phyloP scores from a whole-genome alignment of 2,329 filamentous ascomycete species.

The Epichloe scottii region DNA sequence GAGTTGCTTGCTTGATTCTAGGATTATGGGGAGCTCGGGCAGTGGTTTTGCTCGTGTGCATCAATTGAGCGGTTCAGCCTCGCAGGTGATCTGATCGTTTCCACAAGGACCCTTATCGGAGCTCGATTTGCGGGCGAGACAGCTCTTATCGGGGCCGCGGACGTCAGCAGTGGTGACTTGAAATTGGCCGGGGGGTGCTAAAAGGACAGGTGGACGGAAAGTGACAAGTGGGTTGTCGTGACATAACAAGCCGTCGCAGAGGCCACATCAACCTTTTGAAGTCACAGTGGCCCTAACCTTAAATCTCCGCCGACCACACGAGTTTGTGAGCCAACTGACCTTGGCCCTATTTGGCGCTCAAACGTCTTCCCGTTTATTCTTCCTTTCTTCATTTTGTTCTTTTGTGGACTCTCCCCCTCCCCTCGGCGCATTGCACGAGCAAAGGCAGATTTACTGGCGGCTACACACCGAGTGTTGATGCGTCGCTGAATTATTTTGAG shows the following conservation, averaged over 20 bases:
- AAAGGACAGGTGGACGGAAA: slow-evolving; percentile 2
- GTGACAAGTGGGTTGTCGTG: slow-evolving; percentile 5
- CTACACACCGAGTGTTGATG: slow-evolving; percentile 1
- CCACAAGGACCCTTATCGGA: slow-evolving; percentile 2
- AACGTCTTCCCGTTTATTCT: too few species aligned
- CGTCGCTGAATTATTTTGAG: not conserved
- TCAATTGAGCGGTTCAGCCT: not conserved
- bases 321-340: not conserved
- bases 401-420: not conserved
- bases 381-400: too few species aligned
- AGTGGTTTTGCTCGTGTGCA: not conserved
- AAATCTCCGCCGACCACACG: not conserved
- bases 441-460: not conserved
- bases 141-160: slow-evolving; percentile 5
- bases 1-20: not conserved
- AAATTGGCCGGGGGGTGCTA: not conserved
- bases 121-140: not conserved
- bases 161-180: not conserved
- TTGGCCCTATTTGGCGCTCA: too few species aligned
- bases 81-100: not conserved
- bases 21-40: too few species aligned
- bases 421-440: not conserved
- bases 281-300: not conserved
- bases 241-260: slow-evolving; percentile 9
- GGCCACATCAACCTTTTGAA: slow-evolving; percentile 23